Evolutionary conservation across 176 grass and related monocot species (phyloP).

Genomic region (Eleusine coracana): DNA sequence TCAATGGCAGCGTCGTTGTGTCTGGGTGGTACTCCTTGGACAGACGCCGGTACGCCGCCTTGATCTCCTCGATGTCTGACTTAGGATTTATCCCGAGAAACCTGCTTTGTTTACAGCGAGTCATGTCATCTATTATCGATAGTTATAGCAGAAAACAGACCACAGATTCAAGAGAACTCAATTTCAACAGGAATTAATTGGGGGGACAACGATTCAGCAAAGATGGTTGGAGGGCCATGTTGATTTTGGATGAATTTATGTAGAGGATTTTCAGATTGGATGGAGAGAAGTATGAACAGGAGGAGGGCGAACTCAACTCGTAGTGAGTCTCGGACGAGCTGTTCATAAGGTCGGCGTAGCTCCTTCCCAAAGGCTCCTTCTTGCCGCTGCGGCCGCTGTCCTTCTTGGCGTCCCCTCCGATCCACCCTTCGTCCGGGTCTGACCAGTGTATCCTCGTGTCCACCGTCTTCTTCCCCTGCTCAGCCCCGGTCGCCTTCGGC

Average conservation of each 20-base stretch:
- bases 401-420: slow-evolving; percentile 62
- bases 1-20: slow-evolving; percentile 83
- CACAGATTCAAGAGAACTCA: neutral
- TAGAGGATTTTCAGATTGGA: neutral
- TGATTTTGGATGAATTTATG: neutral
- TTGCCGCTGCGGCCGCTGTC: slow-evolving; percentile 31
- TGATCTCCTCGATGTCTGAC: slow-evolving; percentile 92
- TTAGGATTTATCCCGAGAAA: slow-evolving; percentile 61
- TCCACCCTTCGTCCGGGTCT: slow-evolving; percentile 83
- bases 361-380: slow-evolving; percentile 47
- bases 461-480: slow-evolving; percentile 57
- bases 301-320: slow-evolving; percentile 50
- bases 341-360: slow-evolving; percentile 85
- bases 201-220: neutral
- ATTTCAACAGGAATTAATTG: neutral
- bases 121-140: neutral
- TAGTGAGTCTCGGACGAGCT: slow-evolving; percentile 71
- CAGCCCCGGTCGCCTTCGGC: slow-evolving; percentile 15
- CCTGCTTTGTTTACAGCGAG: slow-evolving; percentile 20
- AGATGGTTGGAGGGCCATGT: neutral
- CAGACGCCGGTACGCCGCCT: slow-evolving; percentile 82
- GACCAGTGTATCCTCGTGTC: slow-evolving; percentile 98
- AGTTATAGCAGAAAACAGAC: neutral
- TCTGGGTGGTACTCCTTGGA: slow-evolving; percentile 99
- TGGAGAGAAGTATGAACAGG: neutral